Percentiles rank a stretch among this genome's conserved stretches.
Conservation (phyloP, 2,329 filamentous ascomycete species). For the Microdochium bolleyi region DNA sequence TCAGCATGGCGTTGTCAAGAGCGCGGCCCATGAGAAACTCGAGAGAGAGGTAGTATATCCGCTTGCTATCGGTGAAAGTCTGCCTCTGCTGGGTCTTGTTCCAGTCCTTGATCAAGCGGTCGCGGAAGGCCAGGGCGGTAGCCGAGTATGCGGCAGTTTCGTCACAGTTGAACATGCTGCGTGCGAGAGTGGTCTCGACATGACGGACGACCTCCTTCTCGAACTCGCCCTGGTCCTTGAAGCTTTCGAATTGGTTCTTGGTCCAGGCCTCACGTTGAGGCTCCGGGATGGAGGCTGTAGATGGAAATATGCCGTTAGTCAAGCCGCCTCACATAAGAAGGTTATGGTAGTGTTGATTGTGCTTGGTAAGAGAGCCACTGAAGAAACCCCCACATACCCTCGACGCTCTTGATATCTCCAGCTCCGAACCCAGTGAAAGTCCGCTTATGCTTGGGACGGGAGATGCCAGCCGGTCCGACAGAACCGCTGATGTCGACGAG, state of each 20-base stretch:
- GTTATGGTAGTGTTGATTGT: neutral
- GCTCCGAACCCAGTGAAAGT: slow-evolving; percentile 93
- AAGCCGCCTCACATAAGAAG: too few relatives aligned
- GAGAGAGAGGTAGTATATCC: slow-evolving; percentile 93
- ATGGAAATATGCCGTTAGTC: neutral
- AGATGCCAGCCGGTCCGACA: slow-evolving; percentile 77
- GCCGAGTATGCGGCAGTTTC: slow-evolving; percentile 89
- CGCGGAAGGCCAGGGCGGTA: slow-evolving; percentile 84
- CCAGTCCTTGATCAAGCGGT: slow-evolving; percentile 90
- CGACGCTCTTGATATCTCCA: slow-evolving; percentile 85
- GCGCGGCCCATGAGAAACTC: slow-evolving; percentile 97
- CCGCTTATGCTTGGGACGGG: slow-evolving; percentile 89
- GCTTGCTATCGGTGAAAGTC: slow-evolving; percentile 83
- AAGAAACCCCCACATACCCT: slow-evolving; percentile 49
- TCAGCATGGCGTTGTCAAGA: slow-evolving; percentile 97
- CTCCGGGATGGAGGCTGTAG: slow-evolving; percentile 70
- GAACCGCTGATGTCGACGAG: slow-evolving; percentile 81
- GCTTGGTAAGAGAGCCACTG: neutral
- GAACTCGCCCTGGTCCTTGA: slow-evolving; percentile 76
- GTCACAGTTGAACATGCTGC: slow-evolving; percentile 97
- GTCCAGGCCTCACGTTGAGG: slow-evolving; percentile 76
- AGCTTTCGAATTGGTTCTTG: slow-evolving; percentile 55
- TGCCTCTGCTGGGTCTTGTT: slow-evolving; percentile 97
- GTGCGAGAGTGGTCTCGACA: slow-evolving; percentile 91
- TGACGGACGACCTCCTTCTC: slow-evolving; percentile 83